These are phyloP conservation scores for Pyrus bretschneideri DNA, from an alignment of 306 rosid species.

Conservation along the genomic window DNA sequence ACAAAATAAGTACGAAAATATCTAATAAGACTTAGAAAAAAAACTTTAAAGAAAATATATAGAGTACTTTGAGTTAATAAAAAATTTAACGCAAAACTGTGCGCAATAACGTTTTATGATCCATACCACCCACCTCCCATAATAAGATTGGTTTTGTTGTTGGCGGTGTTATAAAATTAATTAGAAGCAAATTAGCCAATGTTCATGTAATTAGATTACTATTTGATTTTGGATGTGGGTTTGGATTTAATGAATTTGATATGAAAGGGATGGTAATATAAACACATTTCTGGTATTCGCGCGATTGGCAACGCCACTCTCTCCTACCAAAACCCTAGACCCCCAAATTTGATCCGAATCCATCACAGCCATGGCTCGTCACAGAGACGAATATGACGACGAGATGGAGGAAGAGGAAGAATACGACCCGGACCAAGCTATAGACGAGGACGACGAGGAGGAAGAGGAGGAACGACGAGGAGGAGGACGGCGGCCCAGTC, in stretches of 20 bases:
- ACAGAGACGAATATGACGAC: constrained; percentile 46
- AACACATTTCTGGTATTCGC: neutral
- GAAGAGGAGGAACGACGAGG: constrained; percentile 34
- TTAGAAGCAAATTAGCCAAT: too few species aligned
- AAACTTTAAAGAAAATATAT: too few species aligned
- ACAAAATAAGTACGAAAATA: too few species aligned
- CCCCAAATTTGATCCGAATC: constrained; percentile 1
- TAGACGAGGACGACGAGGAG: constrained; percentile 51
- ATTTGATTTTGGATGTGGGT: too few species aligned
- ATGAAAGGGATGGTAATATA: neutral
- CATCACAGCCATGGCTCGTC: constrained; percentile 37
- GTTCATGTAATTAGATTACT: too few species aligned
- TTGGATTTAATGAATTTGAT: too few species aligned
- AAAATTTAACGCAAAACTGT: too few species aligned
- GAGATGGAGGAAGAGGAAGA: constrained; percentile 66
- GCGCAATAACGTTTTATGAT: too few species aligned
- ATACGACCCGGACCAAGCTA: constrained; percentile 48
- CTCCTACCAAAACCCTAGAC: constrained; percentile 6
- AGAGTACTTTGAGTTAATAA: accelerated
- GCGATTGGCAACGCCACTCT: neutral
- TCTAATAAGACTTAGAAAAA: too few species aligned
- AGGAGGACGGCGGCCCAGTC: constrained; percentile 28
- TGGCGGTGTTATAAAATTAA: too few species aligned
- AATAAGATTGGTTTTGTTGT: too few species aligned
- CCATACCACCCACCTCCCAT: too few species aligned